phyloP scores from a whole-genome alignment of 257 asterid species.

The Parsonsia alboflavescens region DNA sequence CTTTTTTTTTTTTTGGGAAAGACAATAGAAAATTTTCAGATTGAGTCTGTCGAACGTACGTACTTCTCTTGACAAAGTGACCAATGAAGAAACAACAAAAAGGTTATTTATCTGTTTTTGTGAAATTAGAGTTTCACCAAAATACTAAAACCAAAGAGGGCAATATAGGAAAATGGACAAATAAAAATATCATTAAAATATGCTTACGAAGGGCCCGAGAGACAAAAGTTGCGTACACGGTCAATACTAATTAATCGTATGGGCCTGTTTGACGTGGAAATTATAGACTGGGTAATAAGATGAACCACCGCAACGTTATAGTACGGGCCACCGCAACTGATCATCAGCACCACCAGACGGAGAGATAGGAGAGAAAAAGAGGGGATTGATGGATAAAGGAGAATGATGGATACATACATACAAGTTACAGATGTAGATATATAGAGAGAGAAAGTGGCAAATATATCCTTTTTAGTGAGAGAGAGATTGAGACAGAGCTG shows the following conservation, averaged over 20 bases:
- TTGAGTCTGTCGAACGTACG: no score
- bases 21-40: no score
- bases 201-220: not conserved
- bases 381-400: not conserved
- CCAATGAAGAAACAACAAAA: not conserved
- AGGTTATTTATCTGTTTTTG: not conserved
- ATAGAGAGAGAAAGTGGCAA: constrained; percentile 9
- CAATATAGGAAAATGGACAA: constrained; percentile 21
- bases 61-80: not conserved
- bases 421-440: constrained; percentile 20
- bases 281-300: constrained; percentile 28
- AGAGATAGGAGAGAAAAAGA: not conserved
- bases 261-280: constrained; percentile 44
- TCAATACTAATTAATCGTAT: constrained; percentile 43
- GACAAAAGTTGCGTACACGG: constrained; percentile 56
- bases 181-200: not conserved
- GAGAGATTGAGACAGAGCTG: not conserved
- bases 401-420: constrained; percentile 10
- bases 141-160: constrained; percentile 14
- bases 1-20: no score
- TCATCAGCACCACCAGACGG: not conserved
- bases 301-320: constrained; percentile 21
- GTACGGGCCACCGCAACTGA: constrained; percentile 3
- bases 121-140: not conserved
- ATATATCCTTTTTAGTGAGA: constrained; percentile 1